Evolutionary conservation across 768 basidiomycete genomes (phyloP).

Genomic region (Tulasnella sp.): DNA sequence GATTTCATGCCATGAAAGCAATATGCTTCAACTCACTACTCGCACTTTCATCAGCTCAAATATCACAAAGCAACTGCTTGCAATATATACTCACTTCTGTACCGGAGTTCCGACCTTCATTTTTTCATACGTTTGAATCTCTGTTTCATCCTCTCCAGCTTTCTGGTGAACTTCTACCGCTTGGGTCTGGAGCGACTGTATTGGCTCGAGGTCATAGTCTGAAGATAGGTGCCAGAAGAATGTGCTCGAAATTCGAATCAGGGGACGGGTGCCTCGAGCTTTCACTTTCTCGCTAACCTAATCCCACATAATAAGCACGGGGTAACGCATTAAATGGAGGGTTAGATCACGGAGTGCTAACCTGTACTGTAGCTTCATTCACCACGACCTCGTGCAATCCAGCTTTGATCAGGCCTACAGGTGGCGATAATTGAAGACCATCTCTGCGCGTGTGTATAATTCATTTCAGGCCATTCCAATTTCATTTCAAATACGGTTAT

Average conservation of each 20-base stretch:
- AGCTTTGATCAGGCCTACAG: slow-evolving; percentile 65
- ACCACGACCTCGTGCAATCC: slow-evolving; percentile 95
- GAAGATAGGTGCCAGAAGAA: slow-evolving; percentile 94
- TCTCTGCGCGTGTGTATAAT: slow-evolving; percentile 21
- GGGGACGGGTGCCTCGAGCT: slow-evolving; percentile 60
- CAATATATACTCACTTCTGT: slow-evolving; percentile 55
- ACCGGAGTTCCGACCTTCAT: slow-evolving; percentile 91
- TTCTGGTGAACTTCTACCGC: neutral
- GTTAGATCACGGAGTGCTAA: neutral
- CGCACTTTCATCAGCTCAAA: neutral
- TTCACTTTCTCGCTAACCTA: slow-evolving; percentile 60
- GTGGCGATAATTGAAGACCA: neutral
- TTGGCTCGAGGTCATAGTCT: slow-evolving; percentile 63
- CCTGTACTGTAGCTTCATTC: slow-evolving; percentile 66
- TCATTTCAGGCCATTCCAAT: neutral
- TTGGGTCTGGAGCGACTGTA: slow-evolving; percentile 29
- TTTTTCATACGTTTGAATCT: slow-evolving; percentile 40
- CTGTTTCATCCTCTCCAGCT: neutral
- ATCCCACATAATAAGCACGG: neutral
- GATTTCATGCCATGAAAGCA: slow-evolving; percentile 54
- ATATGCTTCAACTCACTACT: slow-evolving; percentile 72
- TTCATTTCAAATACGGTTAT: slow-evolving; percentile 3
- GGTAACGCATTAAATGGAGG: neutral
- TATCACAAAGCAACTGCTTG: slow-evolving; percentile 5
- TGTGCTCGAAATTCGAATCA: slow-evolving; percentile 89